phyloP scores from a whole-genome alignment of 352 stramenopile species.

The Phytophthora hybrid region DNA sequence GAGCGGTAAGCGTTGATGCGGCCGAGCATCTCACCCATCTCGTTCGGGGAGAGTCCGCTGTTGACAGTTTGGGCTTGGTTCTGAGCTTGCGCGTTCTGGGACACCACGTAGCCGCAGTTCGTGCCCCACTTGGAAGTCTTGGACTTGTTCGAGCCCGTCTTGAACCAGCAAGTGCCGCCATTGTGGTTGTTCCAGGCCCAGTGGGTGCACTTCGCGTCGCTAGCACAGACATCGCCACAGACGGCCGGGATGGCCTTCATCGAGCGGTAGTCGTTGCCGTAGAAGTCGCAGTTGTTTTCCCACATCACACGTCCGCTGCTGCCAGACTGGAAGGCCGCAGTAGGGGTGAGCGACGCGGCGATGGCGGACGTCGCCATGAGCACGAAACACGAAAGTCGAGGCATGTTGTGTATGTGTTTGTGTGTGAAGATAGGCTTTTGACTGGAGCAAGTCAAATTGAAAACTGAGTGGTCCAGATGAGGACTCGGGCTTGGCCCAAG shows the following conservation, averaged over 20 bases:
- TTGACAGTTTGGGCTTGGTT: conserved; percentile 22
- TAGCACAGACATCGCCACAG: conserved; percentile 44
- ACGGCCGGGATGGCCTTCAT: conserved; percentile 37
- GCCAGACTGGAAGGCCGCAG: conserved; percentile 20
- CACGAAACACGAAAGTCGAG: conserved; percentile 11
- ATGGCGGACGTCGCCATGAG: conserved; percentile 25
- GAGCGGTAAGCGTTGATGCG: conserved; percentile 57
- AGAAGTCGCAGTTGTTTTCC: conserved; percentile 51
- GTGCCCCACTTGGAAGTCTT: conserved; percentile 39
- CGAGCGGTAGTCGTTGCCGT: conserved; percentile 39
- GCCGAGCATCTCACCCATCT: conserved; percentile 53
- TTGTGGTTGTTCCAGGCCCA: conserved; percentile 52
- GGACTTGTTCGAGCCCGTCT: conserved; percentile 31
- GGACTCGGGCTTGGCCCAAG: not conserved
- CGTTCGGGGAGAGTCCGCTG: conserved; percentile 42
- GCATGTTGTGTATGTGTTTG: not conserved
- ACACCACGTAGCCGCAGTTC: conserved; percentile 49
- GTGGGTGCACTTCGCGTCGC: conserved; percentile 42
- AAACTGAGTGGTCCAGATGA: conserved; percentile 9
- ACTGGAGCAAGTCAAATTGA: conserved; percentile 24
- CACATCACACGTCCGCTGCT: conserved; percentile 45
- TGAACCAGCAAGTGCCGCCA: conserved; percentile 52
- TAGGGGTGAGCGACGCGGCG: conserved; percentile 1
- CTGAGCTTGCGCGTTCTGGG: conserved; percentile 26
- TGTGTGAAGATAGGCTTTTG: conserved; percentile 12